Conservation (phyloP, 176 grass and related monocot genomes). For the Alopecurus myosuroides region DNA sequence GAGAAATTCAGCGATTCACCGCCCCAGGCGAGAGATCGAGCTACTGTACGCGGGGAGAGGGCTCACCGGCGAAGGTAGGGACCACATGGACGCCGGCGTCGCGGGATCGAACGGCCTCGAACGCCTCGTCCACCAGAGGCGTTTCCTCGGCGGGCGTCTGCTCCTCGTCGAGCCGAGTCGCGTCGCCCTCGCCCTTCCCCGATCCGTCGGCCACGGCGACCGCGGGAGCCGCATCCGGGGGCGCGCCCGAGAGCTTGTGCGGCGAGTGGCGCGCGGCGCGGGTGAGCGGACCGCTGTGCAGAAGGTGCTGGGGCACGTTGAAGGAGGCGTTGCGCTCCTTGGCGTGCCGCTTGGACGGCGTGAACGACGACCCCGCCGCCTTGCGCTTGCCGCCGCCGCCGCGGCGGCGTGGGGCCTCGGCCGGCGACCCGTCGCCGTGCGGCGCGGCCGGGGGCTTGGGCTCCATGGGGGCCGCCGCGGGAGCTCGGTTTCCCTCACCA, state of each 20-base stretch:
- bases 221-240: slow-evolving; percentile 19
- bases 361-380: slow-evolving; percentile 44
- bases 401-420: slow-evolving; percentile 40
- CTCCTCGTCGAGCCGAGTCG: slow-evolving; percentile 24
- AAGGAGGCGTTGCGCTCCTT: slow-evolving; percentile 85
- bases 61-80: slow-evolving; percentile 82
- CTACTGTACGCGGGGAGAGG: background rate
- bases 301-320: slow-evolving; percentile 50
- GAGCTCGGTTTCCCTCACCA: background rate
- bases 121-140: slow-evolving; percentile 45
- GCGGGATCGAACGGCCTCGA: slow-evolving; percentile 89
- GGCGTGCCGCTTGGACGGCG: slow-evolving; percentile 80
- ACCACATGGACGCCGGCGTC: slow-evolving; percentile 75
- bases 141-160: slow-evolving; percentile 12
- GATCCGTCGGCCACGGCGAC: slow-evolving; percentile 16
- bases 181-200: background rate
- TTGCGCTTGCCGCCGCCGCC: slow-evolving; percentile 76
- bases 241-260: slow-evolving; percentile 47
- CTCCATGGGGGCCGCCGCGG: slow-evolving; percentile 49
- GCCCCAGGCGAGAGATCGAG: slow-evolving; percentile 12
- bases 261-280: slow-evolving; percentile 90
- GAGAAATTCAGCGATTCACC: slow-evolving; percentile 24
- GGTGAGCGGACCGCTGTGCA: slow-evolving; percentile 88
- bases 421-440: slow-evolving; percentile 34
- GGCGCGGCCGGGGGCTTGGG: slow-evolving; percentile 31